Base-by-base conservation (phyloP, 331 rosid species). In the Erythrophleum ivorense region DNA sequence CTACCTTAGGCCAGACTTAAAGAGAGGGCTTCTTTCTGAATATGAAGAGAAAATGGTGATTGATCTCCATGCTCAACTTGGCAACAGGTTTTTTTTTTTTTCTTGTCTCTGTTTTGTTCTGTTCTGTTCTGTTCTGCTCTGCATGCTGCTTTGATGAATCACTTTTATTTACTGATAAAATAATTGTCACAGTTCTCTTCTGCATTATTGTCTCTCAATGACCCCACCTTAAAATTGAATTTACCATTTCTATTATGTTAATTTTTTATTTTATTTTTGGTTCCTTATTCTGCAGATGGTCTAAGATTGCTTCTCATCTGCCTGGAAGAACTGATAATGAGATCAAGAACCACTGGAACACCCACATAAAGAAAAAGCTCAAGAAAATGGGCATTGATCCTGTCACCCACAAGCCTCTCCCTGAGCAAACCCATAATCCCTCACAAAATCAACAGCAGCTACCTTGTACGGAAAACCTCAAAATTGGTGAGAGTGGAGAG, bases 281-380 rank as follows among this genome's bases (percentile, higher is more conserved):
- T 19, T 40, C 21, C 21, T 69, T 14, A 7, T 77, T 46, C 12
- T 86, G 3, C 76, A 94, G 97, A 83, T 94, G 98, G 98, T 92
- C 98, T 0, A 92, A 92, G 82, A 94, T 94, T 81, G 98, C 95
- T 72, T 91, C 97, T 71, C 95, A 92, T 83, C 94, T 94, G 16
- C 94, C 98, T 0, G 98, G 98, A 80, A 90, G 98, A 86, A 94
- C 98, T 0, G 98, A 94, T 67, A 94, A 94, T 63, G 98, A 94
- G 73, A 92, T 94, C 2, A 94, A 94, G 69, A 94, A 94, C 53
- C 97, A 92, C 24, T 94, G 98, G 98, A 94, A 94, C 46, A 92
- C 98, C 18, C 97, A 92, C 89, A 91, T 94, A 46, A 94, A 94
- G 83, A 94, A 94, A 86, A 92, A 94, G 52, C 87, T 94, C 15